phyloP scores from a whole-genome alignment of 768 basidiomycete species.

The Boletus tomentosulus region DNA sequence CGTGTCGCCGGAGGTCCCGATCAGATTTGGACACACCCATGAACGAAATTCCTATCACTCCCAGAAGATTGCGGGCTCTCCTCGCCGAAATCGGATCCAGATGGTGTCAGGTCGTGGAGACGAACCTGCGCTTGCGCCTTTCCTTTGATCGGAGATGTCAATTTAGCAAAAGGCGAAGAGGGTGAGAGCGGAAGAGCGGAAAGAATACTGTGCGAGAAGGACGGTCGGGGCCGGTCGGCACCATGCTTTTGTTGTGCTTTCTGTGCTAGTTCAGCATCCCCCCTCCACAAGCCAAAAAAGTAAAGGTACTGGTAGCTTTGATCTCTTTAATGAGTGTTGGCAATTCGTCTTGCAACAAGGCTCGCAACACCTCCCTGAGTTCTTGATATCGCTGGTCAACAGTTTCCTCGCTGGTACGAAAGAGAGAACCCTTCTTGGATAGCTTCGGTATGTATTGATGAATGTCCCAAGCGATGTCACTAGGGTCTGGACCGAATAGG shows the following conservation, averaged over 20 bases:
- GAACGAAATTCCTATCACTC: constrained; percentile 33
- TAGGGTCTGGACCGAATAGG: constrained; percentile 78
- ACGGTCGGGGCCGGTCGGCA: constrained; percentile 33
- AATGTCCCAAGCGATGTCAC: constrained; percentile 64
- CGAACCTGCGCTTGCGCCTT: constrained; percentile 9
- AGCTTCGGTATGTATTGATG: constrained; percentile 64
- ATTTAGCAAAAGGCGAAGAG: constrained; percentile 7
- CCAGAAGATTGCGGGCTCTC: constrained; percentile 48
- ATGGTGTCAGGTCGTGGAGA: constrained; percentile 12
- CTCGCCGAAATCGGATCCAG: constrained; percentile 9
- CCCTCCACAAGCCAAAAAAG: constrained; percentile 74
- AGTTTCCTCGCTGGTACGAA: constrained; percentile 64
- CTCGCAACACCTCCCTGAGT: constrained; percentile 51
- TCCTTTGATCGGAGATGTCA: constrained; percentile 9
- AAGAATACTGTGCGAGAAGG: constrained; percentile 51
- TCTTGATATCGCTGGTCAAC: constrained; percentile 61
- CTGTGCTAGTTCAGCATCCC: constrained; percentile 59
- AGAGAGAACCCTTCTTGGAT: constrained; percentile 67
- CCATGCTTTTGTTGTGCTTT: constrained; percentile 31
- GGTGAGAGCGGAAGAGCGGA: constrained; percentile 49
- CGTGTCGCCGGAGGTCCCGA: constrained; percentile 19
- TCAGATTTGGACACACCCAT: constrained; percentile 28
- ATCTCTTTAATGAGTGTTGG: constrained; percentile 68
- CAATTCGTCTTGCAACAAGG: constrained; percentile 54
- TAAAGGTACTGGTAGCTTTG: constrained; percentile 50